A percentile compares a stretch with the other conserved stretches of the same genome.
These are phyloP conservation scores for Podaxis rugospora DNA, from an alignment of 768 basidiomycete species.

Conservation along the genomic window DNA sequence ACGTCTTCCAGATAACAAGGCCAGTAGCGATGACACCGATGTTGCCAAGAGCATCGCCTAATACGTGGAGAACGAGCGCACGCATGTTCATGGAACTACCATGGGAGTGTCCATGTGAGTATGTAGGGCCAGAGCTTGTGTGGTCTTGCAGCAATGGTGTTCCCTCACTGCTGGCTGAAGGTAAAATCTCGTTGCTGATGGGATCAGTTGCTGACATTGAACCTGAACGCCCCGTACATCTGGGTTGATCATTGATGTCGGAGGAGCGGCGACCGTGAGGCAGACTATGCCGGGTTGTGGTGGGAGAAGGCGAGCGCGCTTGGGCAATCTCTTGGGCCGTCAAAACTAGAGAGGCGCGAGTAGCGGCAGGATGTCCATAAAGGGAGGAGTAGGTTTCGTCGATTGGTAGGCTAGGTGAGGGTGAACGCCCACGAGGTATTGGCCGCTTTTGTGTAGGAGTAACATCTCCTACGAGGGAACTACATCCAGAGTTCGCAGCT, in stretches of 20 bases:
- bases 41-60: constrained; percentile 97
- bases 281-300: constrained; percentile 21
- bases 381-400: constrained; percentile 52
- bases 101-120: constrained; percentile 38
- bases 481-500: constrained; percentile 18
- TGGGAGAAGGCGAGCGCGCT: constrained; percentile 44
- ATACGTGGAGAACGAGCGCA: constrained; percentile 90
- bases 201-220: constrained; percentile 3
- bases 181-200: not conserved
- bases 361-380: constrained; percentile 71
- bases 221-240: not conserved
- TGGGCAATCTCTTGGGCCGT: constrained; percentile 78
- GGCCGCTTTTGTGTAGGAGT: constrained; percentile 28
- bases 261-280: constrained; percentile 23
- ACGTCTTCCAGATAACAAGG: constrained; percentile 87
- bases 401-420: constrained; percentile 22
- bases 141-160: constrained; percentile 12
- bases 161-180: not conserved
- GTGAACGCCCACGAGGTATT: constrained; percentile 22
- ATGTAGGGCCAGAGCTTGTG: constrained; percentile 1
- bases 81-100: constrained; percentile 95
- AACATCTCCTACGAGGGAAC: constrained; percentile 15
- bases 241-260: constrained; percentile 16
- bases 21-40: constrained; percentile 97
- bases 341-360: constrained; percentile 70